A percentile compares a stretch with the other conserved stretches of the same genome.
These are phyloP conservation scores for Fusarium subtropicale DNA, from an alignment of 2,329 filamentous ascomycete species.

Conservation along the genomic window DNA sequence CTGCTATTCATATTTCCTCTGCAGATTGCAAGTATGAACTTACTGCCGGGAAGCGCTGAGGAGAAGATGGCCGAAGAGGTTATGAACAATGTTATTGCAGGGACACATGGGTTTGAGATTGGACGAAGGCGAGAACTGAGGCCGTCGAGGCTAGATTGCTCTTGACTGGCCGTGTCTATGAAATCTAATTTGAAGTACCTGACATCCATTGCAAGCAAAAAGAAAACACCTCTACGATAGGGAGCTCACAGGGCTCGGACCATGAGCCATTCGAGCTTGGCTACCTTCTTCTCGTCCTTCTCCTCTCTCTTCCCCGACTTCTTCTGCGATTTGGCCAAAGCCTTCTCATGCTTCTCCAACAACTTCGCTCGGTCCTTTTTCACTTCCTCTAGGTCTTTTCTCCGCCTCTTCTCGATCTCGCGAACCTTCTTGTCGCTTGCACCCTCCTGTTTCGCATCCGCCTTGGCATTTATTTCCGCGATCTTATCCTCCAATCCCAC, in stretches of 20 bases:
- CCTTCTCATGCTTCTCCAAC: background rate
- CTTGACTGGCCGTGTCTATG: background rate
- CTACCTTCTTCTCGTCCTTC: slow-evolving; percentile 21
- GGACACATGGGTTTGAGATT: slow-evolving; percentile 21
- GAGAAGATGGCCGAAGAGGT: slow-evolving; percentile 10
- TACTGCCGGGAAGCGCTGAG: background rate
- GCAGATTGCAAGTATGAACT: slow-evolving; percentile 21
- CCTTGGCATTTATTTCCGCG: background rate
- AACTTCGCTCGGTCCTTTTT: slow-evolving; percentile 5
- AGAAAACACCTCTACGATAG: background rate
- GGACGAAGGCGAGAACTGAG: slow-evolving; percentile 17
- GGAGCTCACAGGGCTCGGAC: background rate
- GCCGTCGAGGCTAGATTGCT: background rate
- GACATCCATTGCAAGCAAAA: background rate
- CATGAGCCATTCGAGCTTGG: slow-evolving; percentile 24
- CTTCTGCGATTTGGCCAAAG: background rate
- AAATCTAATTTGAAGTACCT: background rate
- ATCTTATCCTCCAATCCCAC: slow-evolving; percentile 4
- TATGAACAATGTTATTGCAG: slow-evolving; percentile 27
- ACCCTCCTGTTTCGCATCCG: background rate
- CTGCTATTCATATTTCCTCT: slow-evolving; percentile 19
- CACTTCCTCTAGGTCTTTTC: slow-evolving; percentile 6
- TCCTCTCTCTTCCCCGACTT: slow-evolving; percentile 5
- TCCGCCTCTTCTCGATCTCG: slow-evolving; percentile 6
- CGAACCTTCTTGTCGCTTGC: background rate